These are phyloP conservation scores for Apium graveolens DNA, from an alignment of 129 eudicot species.

Conservation along the genomic window DNA sequence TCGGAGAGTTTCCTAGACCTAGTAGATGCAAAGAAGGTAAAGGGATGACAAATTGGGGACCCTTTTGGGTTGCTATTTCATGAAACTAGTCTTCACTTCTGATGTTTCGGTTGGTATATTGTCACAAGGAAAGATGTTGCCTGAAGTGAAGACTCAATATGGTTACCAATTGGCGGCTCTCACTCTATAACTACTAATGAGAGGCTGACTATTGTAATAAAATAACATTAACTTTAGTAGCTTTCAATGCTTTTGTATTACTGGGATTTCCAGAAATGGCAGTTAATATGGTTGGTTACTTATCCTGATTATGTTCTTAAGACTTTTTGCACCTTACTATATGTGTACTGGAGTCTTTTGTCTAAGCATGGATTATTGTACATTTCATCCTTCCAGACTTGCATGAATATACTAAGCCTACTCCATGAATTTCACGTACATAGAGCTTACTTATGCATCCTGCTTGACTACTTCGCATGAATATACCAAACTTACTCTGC, in stretches of 20 bases:
- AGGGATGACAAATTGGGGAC: slow-evolving; percentile 46
- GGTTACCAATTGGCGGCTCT: neutral
- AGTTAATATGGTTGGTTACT: slow-evolving; percentile 33
- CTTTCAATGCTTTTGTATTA: neutral
- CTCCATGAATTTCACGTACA: neutral
- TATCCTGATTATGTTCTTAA: neutral
- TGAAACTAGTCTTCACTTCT: neutral
- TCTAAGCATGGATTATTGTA: too few relatives aligned
- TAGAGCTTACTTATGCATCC: too few relatives aligned
- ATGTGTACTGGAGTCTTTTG: too few relatives aligned
- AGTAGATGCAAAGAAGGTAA: slow-evolving; percentile 51
- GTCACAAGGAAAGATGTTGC: neutral
- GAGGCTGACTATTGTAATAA: neutral
- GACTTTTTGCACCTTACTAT: neutral
- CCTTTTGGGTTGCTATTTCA: slow-evolving; percentile 54
- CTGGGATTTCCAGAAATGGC: slow-evolving; percentile 5
- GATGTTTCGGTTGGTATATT: neutral
- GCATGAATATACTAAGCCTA: too few relatives aligned
- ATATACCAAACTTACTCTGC: too few relatives aligned
- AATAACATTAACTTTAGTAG: neutral
- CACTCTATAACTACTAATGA: neutral
- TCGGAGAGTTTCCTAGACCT: slow-evolving; percentile 14
- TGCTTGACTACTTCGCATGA: too few relatives aligned
- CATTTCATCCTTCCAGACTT: too few relatives aligned
- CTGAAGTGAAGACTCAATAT: neutral